Base-by-base conservation (phyloP, 306 rosid species). In the Fragaria iinumae region DNA sequence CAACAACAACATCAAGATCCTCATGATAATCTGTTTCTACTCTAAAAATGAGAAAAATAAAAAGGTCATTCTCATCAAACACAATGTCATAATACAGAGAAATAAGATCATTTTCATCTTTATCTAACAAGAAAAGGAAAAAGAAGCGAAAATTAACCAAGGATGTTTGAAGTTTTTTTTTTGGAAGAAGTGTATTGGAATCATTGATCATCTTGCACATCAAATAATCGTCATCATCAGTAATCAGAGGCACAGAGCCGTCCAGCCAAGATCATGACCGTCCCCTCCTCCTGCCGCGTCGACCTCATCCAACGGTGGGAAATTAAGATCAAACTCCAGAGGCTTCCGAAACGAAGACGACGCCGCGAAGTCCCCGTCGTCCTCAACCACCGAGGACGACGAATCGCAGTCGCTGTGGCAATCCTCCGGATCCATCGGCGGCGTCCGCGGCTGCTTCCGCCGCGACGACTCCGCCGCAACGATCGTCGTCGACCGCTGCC, bases 321-420 rank as follows among this genome's bases (percentile, higher is more conserved):
- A 79, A 75, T 93, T 93, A 11, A 93, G 98, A 87, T 93, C 98
- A 56, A 93, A 89, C 36, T 91, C 88, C 81, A 88, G 60, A 11
- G 88, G 83, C 50, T 77, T 85, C 39, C 82, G 89, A 47, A 83
- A 80, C 77, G 88, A 49, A 3, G 97, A 85, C 4, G 97, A 85
- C 11, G 86, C 85, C 0, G 36, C 84, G 41, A 83, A 75, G n/a
- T 82, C 91, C 12, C 83, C 91, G 17, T 73, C 88, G 50, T 88
- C 91, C 48, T 86, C 93, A 1, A 91, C 82, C 5, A 91, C 97
- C 9, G 96, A 91, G 0, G 96, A 89, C 23, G 98, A 93, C 0
- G 98, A 93, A 43, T 90, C 98, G 74, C 98, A 93, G 82, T 91
- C 97, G 72, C 98, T 93, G 49, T 85, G 97, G 82, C 97, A 91